Base-by-base conservation (phyloP, 306 rosid species). In the Sphenostylis stenocarpa region DNA sequence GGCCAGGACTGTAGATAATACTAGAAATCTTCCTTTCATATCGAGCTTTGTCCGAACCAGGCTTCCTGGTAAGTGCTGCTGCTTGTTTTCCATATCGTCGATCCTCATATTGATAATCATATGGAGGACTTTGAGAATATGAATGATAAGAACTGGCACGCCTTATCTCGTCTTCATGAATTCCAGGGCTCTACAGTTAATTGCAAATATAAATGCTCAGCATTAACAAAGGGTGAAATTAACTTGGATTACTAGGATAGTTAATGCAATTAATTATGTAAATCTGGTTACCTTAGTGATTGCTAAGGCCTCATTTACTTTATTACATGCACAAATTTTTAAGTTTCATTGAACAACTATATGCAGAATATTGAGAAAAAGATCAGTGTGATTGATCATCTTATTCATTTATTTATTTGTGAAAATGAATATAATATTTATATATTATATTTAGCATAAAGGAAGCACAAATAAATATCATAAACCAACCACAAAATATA, bases 101-200 rank as follows among this genome's bases (percentile, higher is more conserved):
- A 77, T 94, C 98, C 80, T 94, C 98, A 62, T 94, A 94, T 75
- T 94, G 98, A 86, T 90, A 67, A 82, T 94, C 98, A 86, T 94
- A 94, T n/a, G 98, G 98, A 51, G 98, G 98, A 83, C 98, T 94
- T 77, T 94, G 97, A 69, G 98, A 94, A 89, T 80, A 94, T 20
- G 98, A 94, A 87, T 94, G 98, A 83, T 94, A 94, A 45, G 98
- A 94, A 89, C 96, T 94, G 81, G 98, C 96, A 61, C 98, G 97
- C 66, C 97, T 90, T 45, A 83, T 60, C 57, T 90, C 97, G 1
- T 84, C 96, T 62, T 89, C 96, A 81, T 44, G 84, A 73, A 82
- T 76, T 74, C 67, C 78, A 43, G 84, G 86, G 73, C 77, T 94
- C 98, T 94, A 85, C 73, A 83, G 57, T 57, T 39, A 78, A 67